Evolutionary conservation across 1,139 yeast genomes (phyloP).

Genomic region (Nakaseomyces glabratus): DNA sequence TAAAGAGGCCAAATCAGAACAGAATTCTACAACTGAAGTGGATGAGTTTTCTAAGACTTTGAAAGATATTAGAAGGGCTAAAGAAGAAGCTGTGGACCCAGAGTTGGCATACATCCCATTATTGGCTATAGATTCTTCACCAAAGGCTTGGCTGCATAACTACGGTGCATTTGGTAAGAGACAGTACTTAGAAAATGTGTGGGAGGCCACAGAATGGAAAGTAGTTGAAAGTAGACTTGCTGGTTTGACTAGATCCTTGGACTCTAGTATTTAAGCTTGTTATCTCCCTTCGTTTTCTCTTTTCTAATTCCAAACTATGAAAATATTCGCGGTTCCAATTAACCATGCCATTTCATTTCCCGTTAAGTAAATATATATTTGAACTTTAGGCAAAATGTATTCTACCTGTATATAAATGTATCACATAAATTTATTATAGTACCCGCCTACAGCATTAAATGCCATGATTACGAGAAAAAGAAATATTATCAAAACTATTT

Average conservation of each 20-base stretch:
- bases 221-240: conserved; percentile 43
- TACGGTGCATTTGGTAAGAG: conserved; percentile 72
- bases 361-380: too few species aligned
- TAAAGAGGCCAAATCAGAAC: conserved; percentile 7
- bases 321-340: too few species aligned
- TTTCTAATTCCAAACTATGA: conserved; percentile 1
- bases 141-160: conserved; percentile 58
- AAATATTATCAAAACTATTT: too few species aligned
- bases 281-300: conserved; percentile 11
- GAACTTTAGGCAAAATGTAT: too few species aligned
- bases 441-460: too few species aligned
- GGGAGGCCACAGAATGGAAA: conserved; percentile 69
- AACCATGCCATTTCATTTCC: too few species aligned
- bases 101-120: conserved; percentile 44
- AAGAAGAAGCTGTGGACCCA: conserved; percentile 6
- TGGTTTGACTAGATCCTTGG: conserved; percentile 3
- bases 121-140: conserved; percentile 61
- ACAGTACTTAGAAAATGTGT: conserved; percentile 54
- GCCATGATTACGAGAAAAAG: too few species aligned
- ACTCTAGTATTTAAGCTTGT: conserved; percentile 2
- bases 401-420: too few species aligned
- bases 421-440: too few species aligned
- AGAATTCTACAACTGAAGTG: conserved; percentile 5
- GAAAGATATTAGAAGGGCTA: conserved; percentile 5
- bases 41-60: conserved; percentile 6